phyloP scores from a whole-genome alignment of 2,329 filamentous ascomycete genomes.

The Calonectria multiphialidica region DNA sequence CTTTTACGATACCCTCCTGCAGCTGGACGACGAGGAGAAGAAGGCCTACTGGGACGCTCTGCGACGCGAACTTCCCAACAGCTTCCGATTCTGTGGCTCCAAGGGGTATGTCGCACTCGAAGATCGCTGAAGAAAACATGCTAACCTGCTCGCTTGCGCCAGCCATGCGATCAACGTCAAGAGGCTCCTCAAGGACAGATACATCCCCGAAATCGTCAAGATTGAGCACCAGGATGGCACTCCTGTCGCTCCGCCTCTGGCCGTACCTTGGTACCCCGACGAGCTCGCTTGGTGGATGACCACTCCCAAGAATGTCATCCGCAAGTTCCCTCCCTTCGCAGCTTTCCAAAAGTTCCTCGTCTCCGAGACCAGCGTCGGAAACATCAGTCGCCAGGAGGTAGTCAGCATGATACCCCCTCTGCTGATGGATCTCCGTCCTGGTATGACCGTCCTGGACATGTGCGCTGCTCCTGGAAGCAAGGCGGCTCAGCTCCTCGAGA shows the following conservation, averaged over 20 bases:
- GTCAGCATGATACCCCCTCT: conserved; percentile 99
- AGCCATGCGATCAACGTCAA: conserved; percentile 94
- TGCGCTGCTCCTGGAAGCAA: conserved; percentile 98
- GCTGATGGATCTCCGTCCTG: conserved; percentile 89
- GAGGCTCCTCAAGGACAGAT: conserved; percentile 86
- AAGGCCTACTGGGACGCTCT: conserved; percentile 87
- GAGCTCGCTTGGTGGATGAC: conserved; percentile 98
- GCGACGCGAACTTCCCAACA: conserved; percentile 90
- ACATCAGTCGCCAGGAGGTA: conserved; percentile 96
- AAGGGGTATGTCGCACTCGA: conserved; percentile 73
- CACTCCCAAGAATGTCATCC: conserved; percentile 94
- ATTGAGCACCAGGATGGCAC: conserved; percentile 87
- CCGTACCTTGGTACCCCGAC: conserved; percentile 94
- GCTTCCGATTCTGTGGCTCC: conserved; percentile 96
- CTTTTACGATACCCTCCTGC: conserved; percentile 85
- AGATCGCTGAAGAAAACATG: conserved; percentile 24
- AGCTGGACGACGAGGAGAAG: conserved; percentile 83
- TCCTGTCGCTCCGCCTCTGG: conserved; percentile 82
- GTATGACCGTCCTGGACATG: conserved; percentile 94
- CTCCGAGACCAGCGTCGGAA: conserved; percentile 95
- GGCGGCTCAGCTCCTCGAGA: conserved; percentile 93
- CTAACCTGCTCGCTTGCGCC: conserved; percentile 29
- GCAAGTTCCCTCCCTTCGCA: conserved; percentile 93
- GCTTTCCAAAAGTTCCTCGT: conserved; percentile 98
- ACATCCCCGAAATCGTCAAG: conserved; percentile 89